A percentile compares a stretch with the other conserved stretches of the same genome.
phyloP scores from a whole-genome alignment of 164 flowering plant species.

The Santalum album region DNA sequence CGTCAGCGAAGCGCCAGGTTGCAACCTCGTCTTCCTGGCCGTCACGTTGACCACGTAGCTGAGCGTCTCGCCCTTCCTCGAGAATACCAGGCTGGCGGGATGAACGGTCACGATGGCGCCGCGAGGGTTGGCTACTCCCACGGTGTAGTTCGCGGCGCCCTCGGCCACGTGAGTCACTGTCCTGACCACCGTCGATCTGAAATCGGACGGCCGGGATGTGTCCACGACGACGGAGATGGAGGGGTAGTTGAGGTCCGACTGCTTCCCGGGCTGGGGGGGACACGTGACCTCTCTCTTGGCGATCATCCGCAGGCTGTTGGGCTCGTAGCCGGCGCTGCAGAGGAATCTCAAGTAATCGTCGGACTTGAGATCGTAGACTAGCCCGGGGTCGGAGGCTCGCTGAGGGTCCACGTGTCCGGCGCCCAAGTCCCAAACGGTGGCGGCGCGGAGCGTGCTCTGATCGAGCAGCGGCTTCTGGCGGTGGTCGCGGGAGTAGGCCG shows the following conservation, averaged over 20 bases:
- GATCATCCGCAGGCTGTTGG: slow-evolving; percentile 8
- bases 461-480: slow-evolving; percentile 22
- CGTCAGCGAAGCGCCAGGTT: neutral
- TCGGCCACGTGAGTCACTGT: slow-evolving; percentile 27
- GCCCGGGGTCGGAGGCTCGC: slow-evolving; percentile 35
- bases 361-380: slow-evolving; percentile 29
- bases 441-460: slow-evolving; percentile 8
- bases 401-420: slow-evolving; percentile 46
- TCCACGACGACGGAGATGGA: slow-evolving; percentile 24
- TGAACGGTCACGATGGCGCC: slow-evolving; percentile 18
- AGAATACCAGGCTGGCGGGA: slow-evolving; percentile 22
- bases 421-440: slow-evolving; percentile 32
- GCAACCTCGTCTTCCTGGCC: slow-evolving; percentile 9
- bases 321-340: slow-evolving; percentile 22
- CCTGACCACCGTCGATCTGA: slow-evolving; percentile 15
- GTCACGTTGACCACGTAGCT: slow-evolving; percentile 23
- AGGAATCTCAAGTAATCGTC: slow-evolving; percentile 40
- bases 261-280: neutral
- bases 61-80: slow-evolving; percentile 20
- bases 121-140: slow-evolving; percentile 9
- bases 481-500: slow-evolving; percentile 27
- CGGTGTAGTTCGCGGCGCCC: slow-evolving; percentile 17
- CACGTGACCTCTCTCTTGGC: slow-evolving; percentile 19
- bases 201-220: neutral
- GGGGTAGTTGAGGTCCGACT: slow-evolving; percentile 47